Percentiles rank a stretch among this genome's conserved stretches.
These are phyloP conservation scores for Cyclotella kingstonii DNA, from an alignment of 108 stramenopile species.

Conservation along the genomic window DNA sequence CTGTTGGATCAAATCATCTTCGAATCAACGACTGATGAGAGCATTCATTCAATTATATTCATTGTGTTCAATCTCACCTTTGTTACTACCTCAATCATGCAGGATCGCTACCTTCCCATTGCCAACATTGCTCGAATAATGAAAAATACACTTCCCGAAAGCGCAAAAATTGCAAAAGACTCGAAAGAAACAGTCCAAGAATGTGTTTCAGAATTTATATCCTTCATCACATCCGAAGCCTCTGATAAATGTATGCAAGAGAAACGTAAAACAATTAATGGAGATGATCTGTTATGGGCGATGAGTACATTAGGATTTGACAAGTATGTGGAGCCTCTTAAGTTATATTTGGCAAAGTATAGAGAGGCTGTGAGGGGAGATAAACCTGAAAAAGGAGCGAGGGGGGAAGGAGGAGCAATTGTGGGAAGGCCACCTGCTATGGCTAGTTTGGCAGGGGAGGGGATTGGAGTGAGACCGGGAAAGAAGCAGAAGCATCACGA, in stretches of 20 bases:
- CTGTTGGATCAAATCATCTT: not conserved
- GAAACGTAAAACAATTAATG: slow-evolving; percentile 99
- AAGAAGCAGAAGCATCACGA: slow-evolving; percentile 9
- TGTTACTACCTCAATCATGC: slow-evolving; percentile 6
- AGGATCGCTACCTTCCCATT: slow-evolving; percentile 98
- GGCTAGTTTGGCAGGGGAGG: slow-evolving; percentile 15
- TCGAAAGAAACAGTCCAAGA: slow-evolving; percentile 99
- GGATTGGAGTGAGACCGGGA: slow-evolving; percentile 22
- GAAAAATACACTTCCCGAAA: slow-evolving; percentile 97
- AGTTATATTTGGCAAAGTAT: slow-evolving; percentile 96
- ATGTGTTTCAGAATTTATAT: slow-evolving; percentile 99
- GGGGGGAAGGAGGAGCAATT: not conserved
- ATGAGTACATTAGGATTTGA: slow-evolving; percentile 99
- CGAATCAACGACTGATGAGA: not conserved
- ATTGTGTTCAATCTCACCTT: too few relatives aligned
- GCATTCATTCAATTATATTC: too few relatives aligned
- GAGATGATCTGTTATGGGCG: slow-evolving; percentile 98
- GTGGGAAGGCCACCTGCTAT: slow-evolving; percentile 32
- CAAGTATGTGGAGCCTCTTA: slow-evolving; percentile 98
- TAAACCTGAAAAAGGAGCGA: slow-evolving; percentile 60
- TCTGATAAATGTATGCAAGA: slow-evolving; percentile 98
- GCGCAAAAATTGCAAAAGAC: slow-evolving; percentile 99
- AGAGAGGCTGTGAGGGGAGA: slow-evolving; percentile 90
- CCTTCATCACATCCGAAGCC: slow-evolving; percentile 98
- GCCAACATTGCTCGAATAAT: slow-evolving; percentile 99